These are phyloP conservation scores for Papiliotrema fonsecae DNA, from an alignment of 1,284 basidiomycete genomes.

Conservation along the genomic window DNA sequence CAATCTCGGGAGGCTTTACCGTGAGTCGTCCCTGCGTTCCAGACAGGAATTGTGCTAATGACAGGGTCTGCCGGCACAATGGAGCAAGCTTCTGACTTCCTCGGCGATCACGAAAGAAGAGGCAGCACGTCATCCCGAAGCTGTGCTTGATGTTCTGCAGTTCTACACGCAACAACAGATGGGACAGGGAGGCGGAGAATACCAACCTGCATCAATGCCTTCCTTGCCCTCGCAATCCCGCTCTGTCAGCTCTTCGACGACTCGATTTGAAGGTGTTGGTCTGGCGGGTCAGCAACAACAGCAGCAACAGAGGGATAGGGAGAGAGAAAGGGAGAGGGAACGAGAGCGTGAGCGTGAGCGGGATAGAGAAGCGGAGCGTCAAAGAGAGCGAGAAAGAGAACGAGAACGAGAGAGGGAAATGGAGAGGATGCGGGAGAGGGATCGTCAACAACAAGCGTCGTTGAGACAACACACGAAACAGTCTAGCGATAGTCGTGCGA, in stretches of 20 bases:
- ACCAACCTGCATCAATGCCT: slow-evolving; percentile 16
- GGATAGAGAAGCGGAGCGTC: slow-evolving; percentile 5
- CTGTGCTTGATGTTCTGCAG: slow-evolving; percentile 93
- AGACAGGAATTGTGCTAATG: background rate
- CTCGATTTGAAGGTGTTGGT: slow-evolving; percentile 79
- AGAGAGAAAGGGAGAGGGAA: slow-evolving; percentile 9
- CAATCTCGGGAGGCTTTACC: slow-evolving; percentile 86
- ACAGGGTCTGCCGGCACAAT: slow-evolving; percentile 92
- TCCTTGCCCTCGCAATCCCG: slow-evolving; percentile 52
- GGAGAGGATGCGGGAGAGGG: slow-evolving; percentile 7
- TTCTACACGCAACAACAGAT: slow-evolving; percentile 97
- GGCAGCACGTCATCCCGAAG: slow-evolving; percentile 93
- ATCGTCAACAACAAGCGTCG: background rate
- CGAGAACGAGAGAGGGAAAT: background rate
- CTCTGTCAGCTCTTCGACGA: slow-evolving; percentile 49
- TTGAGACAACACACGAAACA: background rate
- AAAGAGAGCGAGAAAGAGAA: slow-evolving; percentile 2
- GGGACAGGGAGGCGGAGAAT: slow-evolving; percentile 21
- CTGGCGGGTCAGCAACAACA: slow-evolving; percentile 57
- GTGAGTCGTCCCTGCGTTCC: slow-evolving; percentile 50
- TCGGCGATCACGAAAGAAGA: slow-evolving; percentile 97
- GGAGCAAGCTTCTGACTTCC: slow-evolving; percentile 90
- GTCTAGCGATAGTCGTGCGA: background rate
- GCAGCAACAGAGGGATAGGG: slow-evolving; percentile 16
- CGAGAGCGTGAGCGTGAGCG: slow-evolving; percentile 4